A percentile compares a stretch with the other conserved stretches of the same genome.
phyloP scores from a whole-genome alignment of 345 rosid species.

The Kandelia obovata region DNA sequence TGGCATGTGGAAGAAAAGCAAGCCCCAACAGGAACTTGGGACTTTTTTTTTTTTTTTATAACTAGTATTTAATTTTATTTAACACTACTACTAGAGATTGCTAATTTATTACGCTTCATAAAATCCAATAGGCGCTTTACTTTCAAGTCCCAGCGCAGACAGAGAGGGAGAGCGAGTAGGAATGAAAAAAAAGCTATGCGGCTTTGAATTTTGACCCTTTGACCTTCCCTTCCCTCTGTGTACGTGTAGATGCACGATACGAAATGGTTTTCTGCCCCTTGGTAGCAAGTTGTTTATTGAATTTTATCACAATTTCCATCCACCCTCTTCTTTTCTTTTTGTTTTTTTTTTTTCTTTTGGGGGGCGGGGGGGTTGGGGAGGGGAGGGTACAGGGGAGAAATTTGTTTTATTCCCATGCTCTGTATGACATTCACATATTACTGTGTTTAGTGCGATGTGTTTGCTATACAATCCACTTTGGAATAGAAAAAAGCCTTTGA shows the following conservation, averaged over 20 bases:
- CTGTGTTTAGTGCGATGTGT: too few relatives aligned
- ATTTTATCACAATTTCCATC: slow-evolving; percentile 1
- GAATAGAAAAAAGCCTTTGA: too few relatives aligned
- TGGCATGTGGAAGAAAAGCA: slow-evolving; percentile 19
- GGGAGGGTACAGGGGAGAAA: too few relatives aligned
- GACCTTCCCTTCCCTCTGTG: slow-evolving; percentile 26
- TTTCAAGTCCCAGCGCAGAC: too few relatives aligned
- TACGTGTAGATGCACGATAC: slow-evolving; percentile 7
- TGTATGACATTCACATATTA: too few relatives aligned
- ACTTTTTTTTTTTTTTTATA: slow-evolving; percentile 1
- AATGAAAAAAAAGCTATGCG: neutral
- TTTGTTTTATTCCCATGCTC: too few relatives aligned
- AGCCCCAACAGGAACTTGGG: slow-evolving; percentile 37
- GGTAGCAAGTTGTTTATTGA: slow-evolving; percentile 2
- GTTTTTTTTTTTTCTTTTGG: neutral
- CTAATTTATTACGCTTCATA: slow-evolving; percentile 18
- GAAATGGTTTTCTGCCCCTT: slow-evolving; percentile 12
- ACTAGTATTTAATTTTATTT: slow-evolving; percentile 12
- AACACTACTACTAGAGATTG: slow-evolving; percentile 19
- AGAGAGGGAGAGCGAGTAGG: too few relatives aligned
- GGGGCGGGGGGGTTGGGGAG: too few relatives aligned
- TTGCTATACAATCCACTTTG: too few relatives aligned
- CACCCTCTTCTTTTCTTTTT: neutral
- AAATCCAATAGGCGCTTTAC: neutral
- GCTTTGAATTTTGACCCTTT: slow-evolving; percentile 42